phyloP scores from a whole-genome alignment of 176 grass and related monocot species.

The Phragmites australis region DNA sequence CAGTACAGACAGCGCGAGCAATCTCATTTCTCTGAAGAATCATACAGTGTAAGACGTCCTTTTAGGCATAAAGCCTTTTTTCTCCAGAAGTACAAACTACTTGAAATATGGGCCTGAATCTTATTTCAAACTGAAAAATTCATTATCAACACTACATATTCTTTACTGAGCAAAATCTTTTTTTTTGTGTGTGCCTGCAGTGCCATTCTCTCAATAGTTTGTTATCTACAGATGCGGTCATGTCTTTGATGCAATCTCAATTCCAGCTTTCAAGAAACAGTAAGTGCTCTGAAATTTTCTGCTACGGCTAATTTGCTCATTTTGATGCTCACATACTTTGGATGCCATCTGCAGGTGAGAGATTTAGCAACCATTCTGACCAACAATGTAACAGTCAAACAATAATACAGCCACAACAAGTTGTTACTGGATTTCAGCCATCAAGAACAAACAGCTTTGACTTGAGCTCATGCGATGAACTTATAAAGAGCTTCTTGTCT shows the following conservation, averaged over 20 bases:
- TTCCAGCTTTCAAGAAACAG: slow-evolving; percentile 28
- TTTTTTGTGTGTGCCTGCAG: slow-evolving; percentile 30
- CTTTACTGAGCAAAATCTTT: slow-evolving; percentile 23
- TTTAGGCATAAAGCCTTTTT: background rate
- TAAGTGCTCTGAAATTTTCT: slow-evolving; percentile 19
- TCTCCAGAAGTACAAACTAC: background rate
- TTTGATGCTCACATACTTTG: slow-evolving; percentile 20
- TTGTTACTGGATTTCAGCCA: slow-evolving; percentile 21
- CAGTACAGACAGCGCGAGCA: background rate
- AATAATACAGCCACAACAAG: background rate
- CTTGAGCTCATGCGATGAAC: slow-evolving; percentile 29
- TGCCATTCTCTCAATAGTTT: background rate
- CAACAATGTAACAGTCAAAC: slow-evolving; percentile 11
- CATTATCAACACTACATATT: background rate
- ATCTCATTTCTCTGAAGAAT: slow-evolving; percentile 33
- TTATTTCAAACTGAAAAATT: slow-evolving; percentile 21
- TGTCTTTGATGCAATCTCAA: slow-evolving; percentile 33
- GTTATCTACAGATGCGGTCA: background rate
- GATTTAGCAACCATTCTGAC: slow-evolving; percentile 27
- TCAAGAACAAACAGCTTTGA: slow-evolving; percentile 60
- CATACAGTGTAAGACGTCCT: slow-evolving; percentile 29
- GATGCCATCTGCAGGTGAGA: slow-evolving; percentile 36
- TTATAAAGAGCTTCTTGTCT: slow-evolving; percentile 38
- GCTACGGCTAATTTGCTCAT: slow-evolving; percentile 8
- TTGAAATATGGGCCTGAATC: background rate